Evolutionary conservation across 257 asterid species (phyloP), one percentile per base, ranked within the genome.

Genomic region (Solanum rostratum): DNA sequence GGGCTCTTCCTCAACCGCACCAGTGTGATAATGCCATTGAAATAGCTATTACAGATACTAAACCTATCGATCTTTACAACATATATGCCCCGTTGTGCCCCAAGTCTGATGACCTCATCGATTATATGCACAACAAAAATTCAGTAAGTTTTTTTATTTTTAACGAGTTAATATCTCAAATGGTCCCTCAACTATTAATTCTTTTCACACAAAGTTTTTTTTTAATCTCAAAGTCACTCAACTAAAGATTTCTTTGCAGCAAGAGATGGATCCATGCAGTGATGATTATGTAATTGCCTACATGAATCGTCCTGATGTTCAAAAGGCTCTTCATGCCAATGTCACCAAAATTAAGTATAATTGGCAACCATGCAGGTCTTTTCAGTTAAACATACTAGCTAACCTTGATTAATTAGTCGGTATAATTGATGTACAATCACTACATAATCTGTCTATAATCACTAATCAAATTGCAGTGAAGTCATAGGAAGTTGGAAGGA

Each of bases 281-380:
- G 88, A 80, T 65, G 85, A 87, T 2, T 90, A 90, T 80, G 88
- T 82, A 3, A 55, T 79, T 41, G 68, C 86, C n/a, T 90, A 85
- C 81, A 74, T 88, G 18, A 90, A 87, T 74, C 82, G 89, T 79
- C 88, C 62, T 27, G 91, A 90, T 83, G 90, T 90, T 43, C 92
- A 90, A 84, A 86, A 84, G 79, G 89, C 91, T 53, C 85, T 90
- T 55, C 92, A 90, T 86, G 92, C 91, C 53, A 88, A 84, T 59
- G 80, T 87, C 69, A 87, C 91, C 37, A 85, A 84, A 57, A 37
- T 89, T 73, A 37, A 84, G 45, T 86, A 84, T 53, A 85, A 88
- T 19, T 90, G 90, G 87, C 79, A 84, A 15, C 80, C 85, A 16
- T 88, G 91, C 90, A 90, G 90, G 92, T 90, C 84, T 33, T 22